Evolutionary conservation across 2,329 filamentous ascomycete species (phyloP), one percentile per base, ranked within the genome.

Genomic region (Alternaria hordeiaustralica): DNA sequence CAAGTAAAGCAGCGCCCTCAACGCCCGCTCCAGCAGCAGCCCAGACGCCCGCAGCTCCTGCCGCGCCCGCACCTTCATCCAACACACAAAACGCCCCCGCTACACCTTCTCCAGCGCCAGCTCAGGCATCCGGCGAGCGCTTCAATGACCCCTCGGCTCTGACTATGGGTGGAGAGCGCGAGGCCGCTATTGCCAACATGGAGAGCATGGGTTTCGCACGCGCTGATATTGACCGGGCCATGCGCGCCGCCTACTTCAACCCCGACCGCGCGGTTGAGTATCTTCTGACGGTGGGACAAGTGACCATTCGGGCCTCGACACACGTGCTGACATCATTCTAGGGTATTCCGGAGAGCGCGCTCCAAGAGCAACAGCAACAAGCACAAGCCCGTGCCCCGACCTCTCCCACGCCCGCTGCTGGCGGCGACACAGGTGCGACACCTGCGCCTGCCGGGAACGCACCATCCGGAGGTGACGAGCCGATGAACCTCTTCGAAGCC

Each of bases 181-280:
- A 92, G 67, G 89, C 90, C 71, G 94, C 93, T 41, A 91, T 98
- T 75, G 87, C 91, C 53, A 93, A 94, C 78, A 97, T 99, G 94
- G 94, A 97, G 83, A 91, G 91, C 70, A 99, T 99, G 96, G 96
- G 96, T 9, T 99, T 99, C 72, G 89, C 92, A 75, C 88, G 94
- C 76, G 85, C 89, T 56, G 92, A 97, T 77, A 97, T 97, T 71
- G 94, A 97, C 73, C 89, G 91, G 51, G 96, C 96, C 55, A 96
- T 99, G 91, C 92, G 95, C 76, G 96, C 96, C 67, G 96, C 96
- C 13, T 99, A 93, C 82, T 96, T 92, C 86, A 99, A 99, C 83
- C 94, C 95, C 13, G 95, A 98, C 80, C 93, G 96, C 74, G 96
- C 96, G 58, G 95, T 99, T 60, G 96, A 99, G 81, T 99, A 99